Evolutionary conservation across 306 rosid genomes (phyloP), one percentile per base, ranked within the genome.

Genomic region (Cucurbita argyrosperma): DNA sequence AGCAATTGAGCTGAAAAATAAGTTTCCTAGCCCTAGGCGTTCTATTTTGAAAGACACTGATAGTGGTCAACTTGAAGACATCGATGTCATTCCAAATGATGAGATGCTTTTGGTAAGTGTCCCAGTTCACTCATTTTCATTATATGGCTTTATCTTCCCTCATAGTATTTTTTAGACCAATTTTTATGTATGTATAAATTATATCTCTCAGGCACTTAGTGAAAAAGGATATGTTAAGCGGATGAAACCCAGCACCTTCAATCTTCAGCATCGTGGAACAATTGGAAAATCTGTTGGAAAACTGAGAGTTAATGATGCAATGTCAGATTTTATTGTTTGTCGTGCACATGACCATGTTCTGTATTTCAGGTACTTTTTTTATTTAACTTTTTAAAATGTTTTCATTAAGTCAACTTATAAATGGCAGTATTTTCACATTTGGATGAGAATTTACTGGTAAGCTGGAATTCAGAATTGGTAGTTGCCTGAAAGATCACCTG

Each of bases 251-350:
- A 79, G 59, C 79, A 94, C 95, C 74, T 94, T 94, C 80, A 94
- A 82, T 88, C 90, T 89, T 57, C 99, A 94, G 79, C 75, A 82
- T 82, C 97, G 99, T 76, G 99, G 99, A 52, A 94, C 99, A 77
- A 91, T 94, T 67, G 99, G 99, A 77, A 94, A 94, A 88, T 94
- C 99, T 79, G 97, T 94, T 43, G 99, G 99, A 72, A 94, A 94
- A 80, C 84, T 94, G 83, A 88, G 91, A 84, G 96, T 91, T 66
- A 89, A 94, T 14, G 99, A 94, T 84, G 82, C 96, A 18, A 94
- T 91, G 97, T 87, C 99, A 56, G 99, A 94, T 85, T 94, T 94
- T 80, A 87, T 89, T 7, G 97, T 91, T 72, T 94, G 99, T 77
- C 94, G 56, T 4, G 92, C 99, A 10, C 99, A 94, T 59, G 99